These are phyloP conservation scores for Paramecium sexaurelia DNA, from an alignment of 73 alveolate genomes.

Conservation along the genomic window DNA sequence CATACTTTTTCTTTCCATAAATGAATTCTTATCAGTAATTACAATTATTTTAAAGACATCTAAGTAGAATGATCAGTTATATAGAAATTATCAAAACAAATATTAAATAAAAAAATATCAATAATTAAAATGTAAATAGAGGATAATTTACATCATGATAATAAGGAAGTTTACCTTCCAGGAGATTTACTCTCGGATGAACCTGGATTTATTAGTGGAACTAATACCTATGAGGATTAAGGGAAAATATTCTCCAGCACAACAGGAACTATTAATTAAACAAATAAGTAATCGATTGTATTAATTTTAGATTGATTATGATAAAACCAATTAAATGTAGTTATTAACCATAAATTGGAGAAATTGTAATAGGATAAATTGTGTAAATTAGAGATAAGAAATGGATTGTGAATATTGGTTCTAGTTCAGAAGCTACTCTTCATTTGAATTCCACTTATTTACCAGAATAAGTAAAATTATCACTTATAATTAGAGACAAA, in stretches of 20 bases:
- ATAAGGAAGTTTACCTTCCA: slow-evolving; percentile 38
- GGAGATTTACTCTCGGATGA: slow-evolving; percentile 63
- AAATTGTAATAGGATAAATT: slow-evolving; percentile 71
- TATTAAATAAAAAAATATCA: not conserved
- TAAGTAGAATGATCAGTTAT: no score
- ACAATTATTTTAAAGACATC: no score
- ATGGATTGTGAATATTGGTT: slow-evolving; percentile 72
- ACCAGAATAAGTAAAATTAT: slow-evolving; percentile 60
- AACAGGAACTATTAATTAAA: slow-evolving; percentile 65
- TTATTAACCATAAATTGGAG: slow-evolving; percentile 69
- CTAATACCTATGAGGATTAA: slow-evolving; percentile 69
- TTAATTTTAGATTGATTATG: slow-evolving; percentile 54
- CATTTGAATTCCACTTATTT: slow-evolving; percentile 70
- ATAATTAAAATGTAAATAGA: not conserved
- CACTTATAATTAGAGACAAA: not conserved
- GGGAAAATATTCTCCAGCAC: slow-evolving; percentile 66
- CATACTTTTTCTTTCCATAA: no score
- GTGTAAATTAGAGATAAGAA: slow-evolving; percentile 68
- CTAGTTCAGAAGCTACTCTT: slow-evolving; percentile 71
- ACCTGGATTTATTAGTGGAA: slow-evolving; percentile 70
- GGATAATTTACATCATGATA: not conserved
- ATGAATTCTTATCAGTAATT: no score
- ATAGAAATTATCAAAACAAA: not conserved
- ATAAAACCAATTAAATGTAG: slow-evolving; percentile 63
- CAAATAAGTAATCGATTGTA: slow-evolving; percentile 53